Base-by-base conservation (phyloP, 768 basidiomycete genomes). In the Xanthoconium purpureum region DNA sequence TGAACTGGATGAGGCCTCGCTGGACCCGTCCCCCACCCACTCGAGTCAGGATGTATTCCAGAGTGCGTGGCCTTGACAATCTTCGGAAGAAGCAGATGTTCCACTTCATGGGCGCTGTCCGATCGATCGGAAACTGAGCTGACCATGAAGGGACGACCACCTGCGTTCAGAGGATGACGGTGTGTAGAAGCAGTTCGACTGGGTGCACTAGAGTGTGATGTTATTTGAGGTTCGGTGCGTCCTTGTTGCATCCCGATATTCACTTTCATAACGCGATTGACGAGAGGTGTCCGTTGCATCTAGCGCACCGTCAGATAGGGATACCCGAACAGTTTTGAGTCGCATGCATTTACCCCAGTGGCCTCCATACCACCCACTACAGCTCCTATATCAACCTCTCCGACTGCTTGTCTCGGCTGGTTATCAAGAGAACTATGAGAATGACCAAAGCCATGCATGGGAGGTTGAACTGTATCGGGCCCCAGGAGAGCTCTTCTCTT, bases 401-500 rank as follows among this genome's bases (percentile, higher is more conserved):
- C 63, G 15, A 47, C 50, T 28, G 47, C 12, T 50, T 57, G 58
- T 59, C 66, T 71, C 29, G 47, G 39, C 3, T 58, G 63, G 46
- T 40, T 58, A 52, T 63, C 63, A 18, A 62, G 55, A 38, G 59
- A 58, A 53, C 59, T 63, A 32, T 64, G 59, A 33, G 60, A 37
- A 28, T 54, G 54, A 45, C 56, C 47, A 42, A 63, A 53, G n/a
- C 56, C 45, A 12, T 67, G 63, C 11, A 58, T 57, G 6, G 61
- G 35, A n/a, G 71, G 54, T 17, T 58, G 63, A 35, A 38, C 32
- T 30, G 58, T 29, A 50, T 64, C 61, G 8, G 78, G 73, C n/a
- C 76, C 84, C 24, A 94, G 81, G 17, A 94, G 77, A 14, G 88
- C 82, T 63, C 84, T 93, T 54, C 91, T 82, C 73, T 91, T 94